Evolutionary conservation across 2,329 filamentous ascomycete genomes (phyloP), one percentile per base, ranked within the genome.

Genomic region (Graphiopsis chlorocephala): DNA sequence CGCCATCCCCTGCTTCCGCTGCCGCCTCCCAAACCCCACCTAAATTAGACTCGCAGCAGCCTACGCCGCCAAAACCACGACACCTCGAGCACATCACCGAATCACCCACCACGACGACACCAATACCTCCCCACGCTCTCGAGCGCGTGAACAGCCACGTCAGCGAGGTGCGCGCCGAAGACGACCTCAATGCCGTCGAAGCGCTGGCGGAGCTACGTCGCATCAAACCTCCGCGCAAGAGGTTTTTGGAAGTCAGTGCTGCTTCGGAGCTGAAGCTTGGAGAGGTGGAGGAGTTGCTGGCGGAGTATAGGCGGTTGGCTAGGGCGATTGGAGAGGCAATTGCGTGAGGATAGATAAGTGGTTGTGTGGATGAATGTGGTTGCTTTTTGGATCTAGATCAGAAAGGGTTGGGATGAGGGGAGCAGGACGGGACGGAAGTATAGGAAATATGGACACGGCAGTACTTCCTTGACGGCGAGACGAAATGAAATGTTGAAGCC

Each of bases 161-260:
- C 14, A 59, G 45, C 53, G 33, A 48, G 23, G 38, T n/a, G 15
- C 42, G 20, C 17, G 61, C 38, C 20, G 61, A 53, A 33, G 70
- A 73, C 1, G 74, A 73, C 17, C 52, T 76, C 42, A 78, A 76
- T 64, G 80, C 81, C n/a, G 66, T 78, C 11, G 78, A 79, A 56
- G 77, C 79, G 7, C 62, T 83, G 11, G 81, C 82, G 23, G 75
- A 75, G 57, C 65, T 84, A 64, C 77, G 74, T 67, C 82, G 78
- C 68, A 78, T 80, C 26, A 73, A 78, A 20, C 80, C 80, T n/a
- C 81, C 81, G 1, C 71, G 78, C 55, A 82, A 80, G 71, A 74
- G 77, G 50, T 83, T 83, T 64, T 56, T 83, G 65, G 81, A 83
- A 26, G 76, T 79, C 2, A 78, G 78, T 63, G 79, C 79, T 68